Base-by-base conservation (phyloP, 1,139 yeast genomes). In the Suhomyces wounanorum region DNA sequence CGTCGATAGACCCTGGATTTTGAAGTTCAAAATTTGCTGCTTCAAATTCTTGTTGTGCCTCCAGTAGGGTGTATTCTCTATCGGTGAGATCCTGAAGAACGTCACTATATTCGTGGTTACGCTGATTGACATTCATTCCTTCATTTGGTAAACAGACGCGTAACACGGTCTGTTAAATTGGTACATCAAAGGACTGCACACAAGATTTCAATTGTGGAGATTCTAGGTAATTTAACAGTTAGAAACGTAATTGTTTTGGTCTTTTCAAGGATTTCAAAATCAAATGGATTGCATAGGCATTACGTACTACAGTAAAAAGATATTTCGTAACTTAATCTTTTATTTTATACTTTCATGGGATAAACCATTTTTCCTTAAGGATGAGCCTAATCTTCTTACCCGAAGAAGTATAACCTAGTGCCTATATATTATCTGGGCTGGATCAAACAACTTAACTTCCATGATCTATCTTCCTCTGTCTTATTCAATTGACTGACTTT, bases 401-500 rank as follows among this genome's bases (percentile, higher is more conserved):
- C n/a, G n/a, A n/a, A n/a, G n/a, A 31, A 25, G 13, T 6, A 21
- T 21, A 21, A 21, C 6, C 6, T 6, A 6, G 3, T 4, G 6
- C 23, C 23, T 21, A 21, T 21, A 4, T 21, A n/a, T 31, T 21
- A 40, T 54, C 79, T 62, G 8, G 80, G 78, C 51, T 76, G 80
- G 44, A 82, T 77, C 52, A 72, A 64, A 59, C 87, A 79, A 70
- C 92, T 86, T 63, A 86, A 72, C 53, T 83, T 79, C 87, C 92
- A 87, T 2, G 86, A 83, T 57, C 94, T 73, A 58, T 87, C 92
- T 43, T 78, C 82, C 55, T 84, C 87, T 36, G 76, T 71, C 54
- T 78, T 68, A 62, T 84, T 83, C 52, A 84, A 70, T 58, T 82
- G 87, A 55, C 80, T 74, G 14, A 86, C 83, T 56, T 85, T 82